phyloP scores from a whole-genome alignment of 257 asterid species.

The Parsonsia alboflavescens region DNA sequence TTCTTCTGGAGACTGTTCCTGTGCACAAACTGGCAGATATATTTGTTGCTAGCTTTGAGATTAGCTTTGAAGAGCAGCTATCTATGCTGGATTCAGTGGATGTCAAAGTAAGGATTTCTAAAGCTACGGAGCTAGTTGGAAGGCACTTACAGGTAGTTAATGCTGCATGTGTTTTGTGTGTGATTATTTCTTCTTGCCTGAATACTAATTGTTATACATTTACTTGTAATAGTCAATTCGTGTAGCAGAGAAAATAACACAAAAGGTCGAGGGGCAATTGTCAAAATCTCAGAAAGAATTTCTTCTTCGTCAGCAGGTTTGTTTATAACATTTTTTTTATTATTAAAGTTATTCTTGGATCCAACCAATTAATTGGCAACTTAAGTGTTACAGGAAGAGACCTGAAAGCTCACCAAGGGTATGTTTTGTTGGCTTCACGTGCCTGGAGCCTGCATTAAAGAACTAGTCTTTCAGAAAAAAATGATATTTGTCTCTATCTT shows the following conservation, averaged over 20 bases:
- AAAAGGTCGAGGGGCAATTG: slow-evolving; percentile 97
- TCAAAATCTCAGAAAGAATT: slow-evolving; percentile 98
- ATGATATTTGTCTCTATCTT: neutral
- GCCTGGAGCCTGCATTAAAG: neutral
- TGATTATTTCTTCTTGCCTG: slow-evolving; percentile 17
- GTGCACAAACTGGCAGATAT: slow-evolving; percentile 97
- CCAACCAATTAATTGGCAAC: neutral
- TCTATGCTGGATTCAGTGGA: slow-evolving; percentile 97
- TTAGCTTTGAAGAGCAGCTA: slow-evolving; percentile 95
- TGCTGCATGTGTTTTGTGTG: slow-evolving; percentile 20
- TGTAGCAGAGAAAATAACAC: slow-evolving; percentile 96
- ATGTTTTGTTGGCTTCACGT: neutral
- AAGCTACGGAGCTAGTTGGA: slow-evolving; percentile 94
- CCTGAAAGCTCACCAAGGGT: neutral
- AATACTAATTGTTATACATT: slow-evolving; percentile 21
- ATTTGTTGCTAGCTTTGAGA: slow-evolving; percentile 96
- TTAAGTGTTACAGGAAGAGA: neutral
- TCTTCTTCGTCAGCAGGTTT: slow-evolving; percentile 98
- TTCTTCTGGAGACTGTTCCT: slow-evolving; percentile 95
- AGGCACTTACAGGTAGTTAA: slow-evolving; percentile 84
- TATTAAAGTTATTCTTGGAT: neutral
- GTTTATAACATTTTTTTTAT: slow-evolving; percentile 1
- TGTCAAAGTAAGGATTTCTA: slow-evolving; percentile 86
- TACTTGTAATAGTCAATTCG: slow-evolving; percentile 76
- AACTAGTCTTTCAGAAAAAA: neutral